These are phyloP conservation scores for Stagonosporopsis cucurbitacearum DNA, from an alignment of 2,329 filamentous ascomycete species.

Conservation along the genomic window DNA sequence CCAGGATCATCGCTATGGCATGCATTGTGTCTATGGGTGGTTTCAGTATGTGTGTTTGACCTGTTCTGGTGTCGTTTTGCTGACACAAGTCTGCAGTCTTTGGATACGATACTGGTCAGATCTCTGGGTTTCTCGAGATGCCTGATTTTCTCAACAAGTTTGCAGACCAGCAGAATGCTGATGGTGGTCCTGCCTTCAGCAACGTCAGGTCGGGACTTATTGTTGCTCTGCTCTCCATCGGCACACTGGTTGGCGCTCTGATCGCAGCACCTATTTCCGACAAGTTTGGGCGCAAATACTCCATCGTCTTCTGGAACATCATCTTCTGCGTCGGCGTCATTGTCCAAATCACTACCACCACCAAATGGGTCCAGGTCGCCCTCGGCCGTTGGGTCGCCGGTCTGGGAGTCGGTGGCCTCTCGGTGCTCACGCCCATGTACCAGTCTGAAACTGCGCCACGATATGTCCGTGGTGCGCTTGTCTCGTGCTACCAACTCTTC, in stretches of 20 bases:
- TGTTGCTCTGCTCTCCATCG: constrained; percentile 65
- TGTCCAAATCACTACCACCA: constrained; percentile 67
- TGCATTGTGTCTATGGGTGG: constrained; percentile 46
- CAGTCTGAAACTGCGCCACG: constrained; percentile 70
- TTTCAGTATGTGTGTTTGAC: constrained; percentile 25
- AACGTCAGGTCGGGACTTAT: constrained; percentile 45
- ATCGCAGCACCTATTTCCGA: constrained; percentile 65
- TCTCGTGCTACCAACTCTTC: constrained; percentile 71
- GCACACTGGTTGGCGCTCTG: constrained; percentile 76
- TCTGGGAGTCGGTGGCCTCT: constrained; percentile 68
- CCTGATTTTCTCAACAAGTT: constrained; percentile 42
- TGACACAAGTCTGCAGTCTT: constrained; percentile 23
- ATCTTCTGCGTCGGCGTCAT: constrained; percentile 70
- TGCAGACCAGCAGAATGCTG: constrained; percentile 30
- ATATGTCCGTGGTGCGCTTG: constrained; percentile 68
- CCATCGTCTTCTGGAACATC: constrained; percentile 68
- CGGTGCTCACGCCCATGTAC: constrained; percentile 66
- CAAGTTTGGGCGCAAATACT: constrained; percentile 64
- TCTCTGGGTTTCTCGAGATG: constrained; percentile 48
- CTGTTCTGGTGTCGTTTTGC: background rate
- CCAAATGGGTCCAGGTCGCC: constrained; percentile 68
- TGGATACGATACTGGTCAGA: constrained; percentile 47
- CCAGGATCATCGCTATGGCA: constrained; percentile 43
- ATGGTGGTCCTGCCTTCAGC: constrained; percentile 36
- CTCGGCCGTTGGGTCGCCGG: constrained; percentile 70